Evolutionary conservation across 768 basidiomycete species (phyloP), one percentile per base, ranked within the genome.

Genomic region (Tubosaeta sp.): DNA sequence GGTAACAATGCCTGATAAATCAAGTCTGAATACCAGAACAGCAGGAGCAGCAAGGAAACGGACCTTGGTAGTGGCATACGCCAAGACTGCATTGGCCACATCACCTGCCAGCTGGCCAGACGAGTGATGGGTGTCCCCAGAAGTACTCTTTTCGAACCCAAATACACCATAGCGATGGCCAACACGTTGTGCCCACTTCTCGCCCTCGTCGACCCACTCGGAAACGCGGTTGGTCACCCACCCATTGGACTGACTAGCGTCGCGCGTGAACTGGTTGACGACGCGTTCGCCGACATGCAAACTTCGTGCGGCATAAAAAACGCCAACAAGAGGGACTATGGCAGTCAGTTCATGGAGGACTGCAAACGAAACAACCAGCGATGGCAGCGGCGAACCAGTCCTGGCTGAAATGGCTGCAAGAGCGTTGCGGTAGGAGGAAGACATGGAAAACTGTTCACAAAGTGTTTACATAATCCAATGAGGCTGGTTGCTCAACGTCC

Each of bases 341-440:
- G 93, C 91, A 0, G 91, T 93, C 11, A 90, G 56, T 63, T 96
- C 93, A 62, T 96, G 94, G 3, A 96, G 74, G 47, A 94, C 70
- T 6, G 80, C 83, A 57, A 96, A 95, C 0, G 92, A 90, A 36
- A 88, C 80, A 56, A 55, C 46, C 44, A 96, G 78, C 11, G 90
- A 91, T 1, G 90, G 76, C 1, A 94, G 63, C 13, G 90, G 88
- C 2, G 87, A 76, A 16, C 86, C 81, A 16, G 90, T 90, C 32
- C 84, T 79, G 6, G 75, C 68, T 16, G 92, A 84, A 11, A 93
- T 61, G 2, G 76, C 69, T 16, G 74, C 69, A 29, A 94, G 76
- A 0, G 79, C 78, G 27, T 76, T 67, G 55, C 68, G 79, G 71
- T 80, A 86, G 7, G 74, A 71, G 50, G 68, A 44, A 25, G 57